phyloP scores from a whole-genome alignment of 164 flowering plant species.

The Buxus sempervirens region DNA sequence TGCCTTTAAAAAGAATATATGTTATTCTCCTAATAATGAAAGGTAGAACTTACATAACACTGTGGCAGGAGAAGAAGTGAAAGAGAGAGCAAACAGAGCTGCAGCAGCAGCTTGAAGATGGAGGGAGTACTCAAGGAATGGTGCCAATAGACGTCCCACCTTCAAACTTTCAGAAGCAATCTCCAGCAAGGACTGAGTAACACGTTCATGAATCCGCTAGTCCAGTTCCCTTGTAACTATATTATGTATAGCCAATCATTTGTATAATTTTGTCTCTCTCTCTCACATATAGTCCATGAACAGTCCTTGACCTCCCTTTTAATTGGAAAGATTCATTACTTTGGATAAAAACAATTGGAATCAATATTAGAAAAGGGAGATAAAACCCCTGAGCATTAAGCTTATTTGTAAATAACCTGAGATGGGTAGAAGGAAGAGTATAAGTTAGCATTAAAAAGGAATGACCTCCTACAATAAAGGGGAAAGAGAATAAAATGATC shows the following conservation, averaged over 20 bases:
- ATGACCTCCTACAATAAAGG: no score
- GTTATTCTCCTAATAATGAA: no score
- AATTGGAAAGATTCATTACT: not conserved
- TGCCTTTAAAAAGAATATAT: no score
- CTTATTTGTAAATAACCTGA: not conserved
- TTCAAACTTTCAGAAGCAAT: conserved; percentile 75
- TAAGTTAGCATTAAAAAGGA: no score
- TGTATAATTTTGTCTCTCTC: conserved; percentile 4
- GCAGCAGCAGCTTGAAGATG: conserved; percentile 95
- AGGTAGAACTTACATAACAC: not conserved
- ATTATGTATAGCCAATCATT: conserved; percentile 17
- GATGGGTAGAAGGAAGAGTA: no score
- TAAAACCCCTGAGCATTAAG: no score
- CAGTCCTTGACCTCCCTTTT: not conserved
- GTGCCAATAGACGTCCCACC: conserved; percentile 77
- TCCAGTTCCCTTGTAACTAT: conserved; percentile 5
- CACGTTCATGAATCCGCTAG: conserved; percentile 2
- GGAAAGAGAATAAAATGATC: no score
- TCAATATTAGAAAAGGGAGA: no score
- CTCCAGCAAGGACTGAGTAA: conserved; percentile 44
- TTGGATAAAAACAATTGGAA: no score
- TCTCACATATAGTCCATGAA: not conserved
- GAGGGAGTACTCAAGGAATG: conserved; percentile 93
- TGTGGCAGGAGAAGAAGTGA: conserved; percentile 67
- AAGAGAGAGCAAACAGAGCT: conserved; percentile 73